These are phyloP conservation scores for Tephrocybe sp. DNA, from an alignment of 768 basidiomycete genomes.

Conservation along the genomic window DNA sequence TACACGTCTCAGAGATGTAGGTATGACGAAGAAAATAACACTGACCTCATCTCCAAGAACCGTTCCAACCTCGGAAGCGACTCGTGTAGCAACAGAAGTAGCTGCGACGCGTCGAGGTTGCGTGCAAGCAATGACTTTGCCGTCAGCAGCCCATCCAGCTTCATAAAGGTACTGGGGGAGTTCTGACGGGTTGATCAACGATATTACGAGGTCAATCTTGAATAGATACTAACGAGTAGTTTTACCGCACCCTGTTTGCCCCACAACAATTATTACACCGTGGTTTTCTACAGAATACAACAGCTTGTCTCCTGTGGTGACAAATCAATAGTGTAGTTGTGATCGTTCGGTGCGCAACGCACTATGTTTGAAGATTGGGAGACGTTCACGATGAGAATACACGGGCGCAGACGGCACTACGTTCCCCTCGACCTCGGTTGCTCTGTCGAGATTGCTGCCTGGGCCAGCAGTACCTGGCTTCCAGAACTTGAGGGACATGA, in stretches of 20 bases:
- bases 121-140: conserved; percentile 87
- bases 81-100: conserved; percentile 88
- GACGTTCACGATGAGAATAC: conserved; percentile 65
- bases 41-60: conserved; percentile 84
- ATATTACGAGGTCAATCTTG: conserved; percentile 4
- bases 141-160: conserved; percentile 86
- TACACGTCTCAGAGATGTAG: background rate
- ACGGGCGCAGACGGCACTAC: conserved; percentile 64
- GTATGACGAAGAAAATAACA: conserved; percentile 21
- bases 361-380: conserved; percentile 94
- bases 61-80: conserved; percentile 89
- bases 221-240: conserved; percentile 75
- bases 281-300: conserved; percentile 82
- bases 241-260: conserved; percentile 96
- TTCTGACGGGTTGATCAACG: conserved; percentile 49
- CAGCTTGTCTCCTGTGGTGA: conserved; percentile 63
- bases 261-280: conserved; percentile 85
- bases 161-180: conserved; percentile 94
- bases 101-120: conserved; percentile 93
- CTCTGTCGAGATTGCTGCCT: conserved; percentile 85
- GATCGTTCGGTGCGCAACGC: conserved; percentile 20
- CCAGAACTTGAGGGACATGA: conserved; percentile 76
- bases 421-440: conserved; percentile 70
- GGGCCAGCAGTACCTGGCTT: conserved; percentile 84
- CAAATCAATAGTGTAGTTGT: background rate